phyloP scores from a whole-genome alignment of 768 basidiomycete species.

The Tricholoma terreum region DNA sequence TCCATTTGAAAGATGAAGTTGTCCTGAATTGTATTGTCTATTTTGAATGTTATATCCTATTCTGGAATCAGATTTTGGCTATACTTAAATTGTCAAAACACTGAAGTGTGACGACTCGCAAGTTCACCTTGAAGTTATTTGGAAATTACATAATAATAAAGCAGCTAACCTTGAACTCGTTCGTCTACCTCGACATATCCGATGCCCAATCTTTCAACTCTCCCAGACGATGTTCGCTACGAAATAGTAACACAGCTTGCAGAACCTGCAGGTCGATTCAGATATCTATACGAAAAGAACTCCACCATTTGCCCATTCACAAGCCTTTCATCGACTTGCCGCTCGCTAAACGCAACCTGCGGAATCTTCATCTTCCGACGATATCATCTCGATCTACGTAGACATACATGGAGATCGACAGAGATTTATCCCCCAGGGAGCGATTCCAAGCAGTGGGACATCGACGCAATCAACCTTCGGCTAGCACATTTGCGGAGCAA shows the following conservation, averaged over 20 bases:
- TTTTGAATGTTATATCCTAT: no score
- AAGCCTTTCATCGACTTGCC: background rate
- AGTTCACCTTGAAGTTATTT: no score
- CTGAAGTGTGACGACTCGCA: no score
- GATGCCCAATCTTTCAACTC: background rate
- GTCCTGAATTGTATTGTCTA: no score
- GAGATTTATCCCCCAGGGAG: constrained; percentile 1
- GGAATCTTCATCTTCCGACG: background rate
- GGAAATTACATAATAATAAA: no score
- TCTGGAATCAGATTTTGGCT: no score
- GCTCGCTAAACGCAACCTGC: background rate
- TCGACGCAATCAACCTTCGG: background rate
- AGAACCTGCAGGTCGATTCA: background rate
- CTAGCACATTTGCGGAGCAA: constrained; percentile 5
- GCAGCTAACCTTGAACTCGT: no score
- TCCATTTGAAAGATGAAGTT: no score
- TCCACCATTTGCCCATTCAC: background rate
- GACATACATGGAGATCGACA: background rate
- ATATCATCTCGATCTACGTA: background rate
- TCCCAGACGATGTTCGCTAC: background rate
- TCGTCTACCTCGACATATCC: background rate
- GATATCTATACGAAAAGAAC: background rate
- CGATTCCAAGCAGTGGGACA: background rate
- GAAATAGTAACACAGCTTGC: background rate
- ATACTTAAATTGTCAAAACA: no score